Base-by-base conservation (phyloP, 1,284 basidiomycete genomes). In the Ganoderma resinaceum region DNA sequence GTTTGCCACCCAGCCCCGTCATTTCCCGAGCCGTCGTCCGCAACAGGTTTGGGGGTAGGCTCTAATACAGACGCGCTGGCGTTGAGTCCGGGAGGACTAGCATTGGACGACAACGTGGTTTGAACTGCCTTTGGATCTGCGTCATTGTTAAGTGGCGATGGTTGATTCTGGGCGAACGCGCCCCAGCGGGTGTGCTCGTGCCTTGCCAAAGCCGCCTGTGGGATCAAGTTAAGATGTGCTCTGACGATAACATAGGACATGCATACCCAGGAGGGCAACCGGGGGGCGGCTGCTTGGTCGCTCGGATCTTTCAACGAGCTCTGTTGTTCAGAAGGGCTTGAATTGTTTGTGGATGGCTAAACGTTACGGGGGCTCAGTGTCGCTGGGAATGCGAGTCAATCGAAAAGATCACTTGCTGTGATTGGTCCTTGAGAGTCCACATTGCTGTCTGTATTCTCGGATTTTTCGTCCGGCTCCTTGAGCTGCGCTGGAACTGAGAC, bases 1-100 rank as follows among this genome's bases (percentile, higher is more conserved):
- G 70, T 72, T 49, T 72, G 63, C 70, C 70, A 72, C 29, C 29
- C 61, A 9, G 46, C 14, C 11, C 35, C 55, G 38, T 66, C 61
- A 23, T 60, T n/a, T 2, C 43, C 43, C 4, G 55, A n/a, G 33
- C 20, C 33, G 3, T 37, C 33, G 33, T 58, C 55, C 37, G 33
- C 33, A 23, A 58, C 11, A 20, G 18, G 33, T 11, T 37, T 33
- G 3, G 33, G 55, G 16, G 7, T 35, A 35, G 20, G 33, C 20
- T 35, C 35, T 35, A 38, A 38, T n/a, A 20, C 20, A 14, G 57
- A 23, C 20, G 57, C 57, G 14, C n/a, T 46, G 31, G 46, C n/a
- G 33, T 62, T 59, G 35, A 58, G 33, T 33, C 33, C n/a, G 55
- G 33, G 20, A 9, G 20, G 33, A 20, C 18, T 58, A 9, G n/a